phyloP scores from a whole-genome alignment of 129 eudicot species.

The Flaveria bidentis region DNA sequence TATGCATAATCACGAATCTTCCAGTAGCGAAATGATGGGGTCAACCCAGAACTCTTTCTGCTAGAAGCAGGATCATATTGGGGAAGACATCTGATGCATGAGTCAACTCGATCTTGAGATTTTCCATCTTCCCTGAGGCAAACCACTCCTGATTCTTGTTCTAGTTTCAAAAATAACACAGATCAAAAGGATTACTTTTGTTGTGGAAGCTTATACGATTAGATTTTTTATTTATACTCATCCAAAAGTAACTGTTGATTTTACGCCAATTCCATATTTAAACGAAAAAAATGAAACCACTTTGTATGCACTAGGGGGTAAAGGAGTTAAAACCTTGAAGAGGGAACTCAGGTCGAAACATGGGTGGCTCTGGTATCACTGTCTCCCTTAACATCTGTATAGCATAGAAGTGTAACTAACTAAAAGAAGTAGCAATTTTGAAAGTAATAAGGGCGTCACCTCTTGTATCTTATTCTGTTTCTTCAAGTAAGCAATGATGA shows the following conservation, averaged over 20 bases:
- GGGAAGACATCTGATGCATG: conserved; percentile 68
- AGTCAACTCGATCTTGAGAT: conserved; percentile 65
- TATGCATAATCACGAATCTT: conserved; percentile 87
- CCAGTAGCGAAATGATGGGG: conserved; percentile 66
- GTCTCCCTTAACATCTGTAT: conserved; percentile 69
- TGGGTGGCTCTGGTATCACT: conserved; percentile 85
- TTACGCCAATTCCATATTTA: too few species aligned
- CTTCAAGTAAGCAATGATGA: conserved; percentile 49
- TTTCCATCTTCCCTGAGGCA: conserved; percentile 55
- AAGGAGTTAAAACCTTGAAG: conserved; percentile 63
- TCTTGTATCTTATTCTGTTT: conserved; percentile 61
- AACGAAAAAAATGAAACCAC: too few species aligned
- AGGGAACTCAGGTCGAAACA: conserved; percentile 86
- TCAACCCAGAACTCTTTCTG: conserved; percentile 44
- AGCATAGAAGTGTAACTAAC: conserved; percentile 3
- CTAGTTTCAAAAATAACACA: conserved; percentile 36
- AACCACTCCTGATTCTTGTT: conserved; percentile 60
- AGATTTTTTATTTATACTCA: background rate
- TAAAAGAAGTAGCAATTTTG: background rate
- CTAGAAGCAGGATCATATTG: conserved; percentile 56
- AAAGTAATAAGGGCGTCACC: conserved; percentile 27
- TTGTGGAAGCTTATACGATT: conserved; percentile 2
- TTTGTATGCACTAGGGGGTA: background rate
- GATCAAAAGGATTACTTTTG: background rate
- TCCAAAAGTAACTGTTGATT: too few species aligned